Evolutionary conservation across 345 rosid genomes (phyloP), one percentile per base, ranked within the genome.

Genomic region (Brassica juncea): DNA sequence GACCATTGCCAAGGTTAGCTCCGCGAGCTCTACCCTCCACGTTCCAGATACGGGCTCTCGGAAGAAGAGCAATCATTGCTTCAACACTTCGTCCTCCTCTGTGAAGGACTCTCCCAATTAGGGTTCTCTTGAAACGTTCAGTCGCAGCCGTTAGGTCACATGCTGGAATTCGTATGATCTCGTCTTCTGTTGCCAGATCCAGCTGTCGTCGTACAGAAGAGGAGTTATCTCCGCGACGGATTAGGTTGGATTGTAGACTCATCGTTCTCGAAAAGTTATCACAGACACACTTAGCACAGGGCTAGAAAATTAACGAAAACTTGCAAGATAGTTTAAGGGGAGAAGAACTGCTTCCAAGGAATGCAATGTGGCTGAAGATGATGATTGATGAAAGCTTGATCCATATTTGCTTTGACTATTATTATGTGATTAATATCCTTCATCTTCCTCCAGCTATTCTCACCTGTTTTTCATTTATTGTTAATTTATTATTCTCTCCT

Each of bases 351-450:
- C 5, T 31, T 1, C 34, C 5, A 4, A 4, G 34, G 34, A 6
- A 31, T 31, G 37, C 6, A 32, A 4, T 32, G 5, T 3, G 0
- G 34, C 34, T 3, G 37, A 32, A 5, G 6, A 32, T 32, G 37
- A 32, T 32, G 37, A 32, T 32, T 32, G 37, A 32, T 32, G 6
- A 32, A 23, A 23, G 25, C 25, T 23, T 39, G 12, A 39, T n/a
- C 55, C 5, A 5, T 14, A 2, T 15, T 64, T 64, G 44, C 12
- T 64, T 32, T 32, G 44, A 32, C 68, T 9, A 39, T 39, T 63
- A n/a, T 63, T 2, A 92, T 86, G 34, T 87, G 82, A 34, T 90
- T 89, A 0, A 89, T 58, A 84, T 92, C 94, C 81, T 86, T 89
- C 78, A 42, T 73, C 68, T 76, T 88, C 86, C 9, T 32, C 68